These are phyloP conservation scores for Lipomyces sp. DNA, from an alignment of 805 yeast species.

Conservation along the genomic window DNA sequence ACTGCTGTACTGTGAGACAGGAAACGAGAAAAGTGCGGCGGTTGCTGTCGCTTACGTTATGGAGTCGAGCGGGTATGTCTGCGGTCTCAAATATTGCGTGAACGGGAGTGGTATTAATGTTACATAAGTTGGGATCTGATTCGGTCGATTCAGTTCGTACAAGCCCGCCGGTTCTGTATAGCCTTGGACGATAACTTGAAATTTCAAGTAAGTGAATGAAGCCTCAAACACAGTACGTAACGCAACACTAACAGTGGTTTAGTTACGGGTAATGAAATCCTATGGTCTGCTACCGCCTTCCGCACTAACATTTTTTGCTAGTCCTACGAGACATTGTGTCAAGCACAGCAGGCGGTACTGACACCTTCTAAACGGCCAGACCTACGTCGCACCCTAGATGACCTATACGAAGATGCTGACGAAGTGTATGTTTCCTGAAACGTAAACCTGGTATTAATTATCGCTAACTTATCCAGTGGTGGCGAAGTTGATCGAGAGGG, in stretches of 20 bases:
- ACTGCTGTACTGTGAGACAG: conserved; percentile 45
- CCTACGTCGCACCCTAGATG: conserved; percentile 25
- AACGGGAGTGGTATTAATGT: background rate
- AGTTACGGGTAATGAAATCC: conserved; percentile 21
- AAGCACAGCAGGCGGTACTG: conserved; percentile 24
- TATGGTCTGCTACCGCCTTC: background rate
- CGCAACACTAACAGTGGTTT: conserved; percentile 4
- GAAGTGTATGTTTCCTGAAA: conserved; percentile 8
- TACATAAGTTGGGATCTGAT: conserved; percentile 28
- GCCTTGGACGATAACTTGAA: conserved; percentile 39
- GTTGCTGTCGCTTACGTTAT: conserved; percentile 44
- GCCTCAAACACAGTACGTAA: background rate
- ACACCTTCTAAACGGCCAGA: conserved; percentile 1
- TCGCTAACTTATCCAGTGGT: conserved; percentile 1
- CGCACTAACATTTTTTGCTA: background rate
- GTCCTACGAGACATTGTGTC: conserved; percentile 32
- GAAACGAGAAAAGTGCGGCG: conserved; percentile 45
- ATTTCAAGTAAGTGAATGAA: conserved; percentile 26
- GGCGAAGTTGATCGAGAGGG: conserved; percentile 16
- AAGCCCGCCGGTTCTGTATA: conserved; percentile 42
- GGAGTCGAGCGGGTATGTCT: conserved; percentile 31
- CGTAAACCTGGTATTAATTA: background rate
- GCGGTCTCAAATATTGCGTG: background rate
- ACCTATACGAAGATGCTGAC: conserved; percentile 22
- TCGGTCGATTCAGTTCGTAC: conserved; percentile 44